Evolutionary conservation across 75 land plant genomes (phyloP).

Genomic region (Azolla pinnata): DNA sequence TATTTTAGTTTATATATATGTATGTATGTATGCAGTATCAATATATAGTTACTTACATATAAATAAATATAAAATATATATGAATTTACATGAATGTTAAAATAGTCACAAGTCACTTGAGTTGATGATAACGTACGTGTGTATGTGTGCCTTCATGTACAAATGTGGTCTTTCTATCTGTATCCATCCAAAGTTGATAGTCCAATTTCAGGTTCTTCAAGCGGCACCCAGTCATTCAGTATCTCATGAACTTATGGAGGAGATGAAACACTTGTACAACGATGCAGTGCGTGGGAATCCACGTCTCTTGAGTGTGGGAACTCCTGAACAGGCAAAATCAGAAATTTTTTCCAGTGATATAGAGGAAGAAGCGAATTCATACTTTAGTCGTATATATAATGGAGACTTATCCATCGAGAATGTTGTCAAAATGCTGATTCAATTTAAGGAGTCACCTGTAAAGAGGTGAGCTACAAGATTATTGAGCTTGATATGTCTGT

Average conservation of each 20-base stretch:
- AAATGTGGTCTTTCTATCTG: no score
- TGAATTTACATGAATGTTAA: no score
- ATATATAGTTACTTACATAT: no score
- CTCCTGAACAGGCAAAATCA: slow-evolving; percentile 34
- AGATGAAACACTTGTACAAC: slow-evolving; percentile 40
- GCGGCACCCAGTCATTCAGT: slow-evolving; percentile 29
- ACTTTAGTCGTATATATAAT: slow-evolving; percentile 71
- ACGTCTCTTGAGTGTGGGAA: slow-evolving; percentile 31
- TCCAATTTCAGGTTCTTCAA: slow-evolving; percentile 56
- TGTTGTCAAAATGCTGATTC: slow-evolving; percentile 70
- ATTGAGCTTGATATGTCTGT: not conserved
- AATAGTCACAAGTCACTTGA: no score
- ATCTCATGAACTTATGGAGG: slow-evolving; percentile 52
- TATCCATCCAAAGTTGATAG: no score
- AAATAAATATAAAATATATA: no score
- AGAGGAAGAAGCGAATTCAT: slow-evolving; percentile 79
- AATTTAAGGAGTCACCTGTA: slow-evolving; percentile 56
- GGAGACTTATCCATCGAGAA: slow-evolving; percentile 56
- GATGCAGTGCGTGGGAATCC: slow-evolving; percentile 29
- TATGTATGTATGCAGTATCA: no score
- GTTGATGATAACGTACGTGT: no score
- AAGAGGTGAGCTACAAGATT: slow-evolving; percentile 33
- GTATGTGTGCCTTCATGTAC: no score
- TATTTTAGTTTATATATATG: no score
- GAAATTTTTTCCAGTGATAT: slow-evolving; percentile 54